These are phyloP conservation scores for Debaryomycetaceae sp. DNA, from an alignment of 1,139 yeast species.

Conservation along the genomic window DNA sequence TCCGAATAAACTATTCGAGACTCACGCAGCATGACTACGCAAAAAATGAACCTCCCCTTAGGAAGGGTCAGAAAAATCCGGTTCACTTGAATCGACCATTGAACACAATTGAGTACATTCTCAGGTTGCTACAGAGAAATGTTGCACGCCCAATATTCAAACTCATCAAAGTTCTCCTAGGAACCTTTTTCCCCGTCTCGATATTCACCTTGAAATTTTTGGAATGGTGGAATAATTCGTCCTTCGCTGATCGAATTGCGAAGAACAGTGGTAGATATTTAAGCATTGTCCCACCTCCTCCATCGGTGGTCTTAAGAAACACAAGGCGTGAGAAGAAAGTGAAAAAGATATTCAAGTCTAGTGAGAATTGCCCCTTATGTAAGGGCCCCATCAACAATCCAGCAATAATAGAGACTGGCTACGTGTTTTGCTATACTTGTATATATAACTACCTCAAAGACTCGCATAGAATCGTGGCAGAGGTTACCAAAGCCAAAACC, in stretches of 20 bases:
- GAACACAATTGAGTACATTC: slow-evolving; percentile 45
- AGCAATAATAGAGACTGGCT: slow-evolving; percentile 87
- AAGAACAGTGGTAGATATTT: slow-evolving; percentile 49
- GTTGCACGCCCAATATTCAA: slow-evolving; percentile 41
- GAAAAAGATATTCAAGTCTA: slow-evolving; percentile 25
- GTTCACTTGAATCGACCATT: slow-evolving; percentile 46
- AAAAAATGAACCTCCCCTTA: slow-evolving; percentile 36
- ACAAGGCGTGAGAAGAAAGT: slow-evolving; percentile 8
- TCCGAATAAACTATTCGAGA: slow-evolving; percentile 69
- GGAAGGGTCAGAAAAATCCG: slow-evolving; percentile 9
- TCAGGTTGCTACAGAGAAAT: slow-evolving; percentile 24
- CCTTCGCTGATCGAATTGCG: slow-evolving; percentile 61
- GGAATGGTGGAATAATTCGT: slow-evolving; percentile 93
- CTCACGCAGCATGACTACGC: slow-evolving; percentile 60
- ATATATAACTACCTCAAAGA: slow-evolving; percentile 61
- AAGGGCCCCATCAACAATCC: slow-evolving; percentile 65
- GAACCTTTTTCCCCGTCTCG: slow-evolving; percentile 74
- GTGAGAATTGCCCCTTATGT: slow-evolving; percentile 69
- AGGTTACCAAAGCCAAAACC: slow-evolving; percentile 12
- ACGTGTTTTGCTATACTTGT: slow-evolving; percentile 86
- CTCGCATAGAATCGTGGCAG: slow-evolving; percentile 35
- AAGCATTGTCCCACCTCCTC: slow-evolving; percentile 55
- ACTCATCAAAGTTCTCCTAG: slow-evolving; percentile 36
- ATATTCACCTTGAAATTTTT: slow-evolving; percentile 80
- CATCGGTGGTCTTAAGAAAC: slow-evolving; percentile 26